phyloP scores from a whole-genome alignment of 2,329 filamentous ascomycete genomes.

The Sarocladium oryzae region DNA sequence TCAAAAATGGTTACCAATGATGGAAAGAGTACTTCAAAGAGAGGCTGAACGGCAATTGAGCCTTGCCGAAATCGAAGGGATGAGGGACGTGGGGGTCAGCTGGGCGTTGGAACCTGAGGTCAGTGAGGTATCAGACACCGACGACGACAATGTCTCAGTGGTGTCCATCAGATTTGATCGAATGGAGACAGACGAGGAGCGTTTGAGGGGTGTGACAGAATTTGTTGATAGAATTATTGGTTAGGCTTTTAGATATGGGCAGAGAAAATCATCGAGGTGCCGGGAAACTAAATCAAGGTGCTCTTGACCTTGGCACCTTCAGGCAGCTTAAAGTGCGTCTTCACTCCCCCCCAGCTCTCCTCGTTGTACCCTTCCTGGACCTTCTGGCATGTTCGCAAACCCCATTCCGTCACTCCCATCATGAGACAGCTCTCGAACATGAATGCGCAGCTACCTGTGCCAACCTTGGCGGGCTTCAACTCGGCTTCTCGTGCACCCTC shows the following conservation, averaged over 20 bases:
- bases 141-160: too few species aligned
- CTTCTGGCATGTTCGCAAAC: slow-evolving; percentile 50
- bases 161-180: too few species aligned
- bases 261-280: too few species aligned
- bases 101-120: neutral
- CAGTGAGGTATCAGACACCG: too few species aligned
- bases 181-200: slow-evolving; percentile 1
- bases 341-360: slow-evolving; percentile 67
- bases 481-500: slow-evolving; percentile 50
- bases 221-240: too few species aligned
- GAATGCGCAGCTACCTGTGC: slow-evolving; percentile 57
- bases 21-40: neutral
- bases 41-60: neutral
- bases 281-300: neutral
- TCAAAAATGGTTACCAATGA: neutral
- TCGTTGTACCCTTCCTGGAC: slow-evolving; percentile 63
- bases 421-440: slow-evolving; percentile 66
- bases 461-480: slow-evolving; percentile 51
- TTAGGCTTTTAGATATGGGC: too few species aligned
- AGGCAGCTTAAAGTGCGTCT: slow-evolving; percentile 39
- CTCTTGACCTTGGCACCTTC: neutral
- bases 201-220: neutral
- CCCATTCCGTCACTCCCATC: slow-evolving; percentile 69
- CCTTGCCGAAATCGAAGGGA: neutral
- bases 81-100: neutral